These are phyloP conservation scores for Picea sitchensis DNA, from an alignment of 75 land plant species.

Conservation along the genomic window DNA sequence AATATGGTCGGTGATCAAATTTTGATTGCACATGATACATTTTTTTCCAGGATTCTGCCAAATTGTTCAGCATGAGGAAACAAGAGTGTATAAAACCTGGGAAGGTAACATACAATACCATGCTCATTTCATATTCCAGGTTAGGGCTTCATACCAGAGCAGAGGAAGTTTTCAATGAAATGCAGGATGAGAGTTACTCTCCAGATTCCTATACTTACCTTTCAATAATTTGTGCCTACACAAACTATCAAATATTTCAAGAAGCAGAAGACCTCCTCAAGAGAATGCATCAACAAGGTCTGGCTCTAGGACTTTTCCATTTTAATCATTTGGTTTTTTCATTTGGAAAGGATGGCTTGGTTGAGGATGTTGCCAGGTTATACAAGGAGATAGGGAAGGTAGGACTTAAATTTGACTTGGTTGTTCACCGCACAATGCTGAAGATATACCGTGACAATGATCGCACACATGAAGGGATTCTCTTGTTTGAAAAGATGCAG, in stretches of 20 bases:
- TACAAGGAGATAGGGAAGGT: slow-evolving; percentile 23
- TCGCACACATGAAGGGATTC: slow-evolving; percentile 36
- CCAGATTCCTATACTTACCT: slow-evolving; percentile 70
- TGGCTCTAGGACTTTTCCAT: no score
- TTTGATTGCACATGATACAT: no score
- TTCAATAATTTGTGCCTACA: slow-evolving; percentile 53
- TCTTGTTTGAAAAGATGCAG: slow-evolving; percentile 33
- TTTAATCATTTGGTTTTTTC: no score
- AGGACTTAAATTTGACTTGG: slow-evolving; percentile 48
- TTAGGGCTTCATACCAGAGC: slow-evolving; percentile 58
- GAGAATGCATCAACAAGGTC: slow-evolving; percentile 39
- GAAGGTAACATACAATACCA: slow-evolving; percentile 67
- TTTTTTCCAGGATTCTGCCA: no score
- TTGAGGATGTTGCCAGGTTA: slow-evolving; percentile 51
- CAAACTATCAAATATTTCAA: slow-evolving; percentile 11
- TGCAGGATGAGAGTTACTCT: slow-evolving; percentile 16
- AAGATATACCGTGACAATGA: slow-evolving; percentile 55
- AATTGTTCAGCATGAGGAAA: no score
- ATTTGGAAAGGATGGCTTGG: slow-evolving; percentile 14
- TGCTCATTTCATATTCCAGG: slow-evolving; percentile 65
- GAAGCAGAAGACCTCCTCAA: slow-evolving; percentile 55
- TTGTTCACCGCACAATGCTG: slow-evolving; percentile 42
- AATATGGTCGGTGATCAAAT: no score
- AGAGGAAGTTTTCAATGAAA: slow-evolving; percentile 28
- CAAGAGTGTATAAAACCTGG: no score